Evolutionary conservation across 169 alveolate genomes (phyloP), one percentile per base, ranked within the genome.

Genomic region (Cryptosporidium xiaoi): DNA sequence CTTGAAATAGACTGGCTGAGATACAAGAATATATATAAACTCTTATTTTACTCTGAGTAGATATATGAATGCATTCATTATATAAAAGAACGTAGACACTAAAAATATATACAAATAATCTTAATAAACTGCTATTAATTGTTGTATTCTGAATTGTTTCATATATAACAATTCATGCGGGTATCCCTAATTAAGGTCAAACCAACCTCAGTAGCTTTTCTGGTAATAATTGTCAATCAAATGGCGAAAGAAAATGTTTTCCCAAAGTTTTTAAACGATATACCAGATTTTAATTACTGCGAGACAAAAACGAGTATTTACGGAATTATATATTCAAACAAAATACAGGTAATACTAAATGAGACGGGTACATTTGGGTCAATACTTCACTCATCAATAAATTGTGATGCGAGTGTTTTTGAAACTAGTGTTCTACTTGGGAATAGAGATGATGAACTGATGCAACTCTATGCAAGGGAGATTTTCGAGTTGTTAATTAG

Each of bases 351-450:
- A n/a, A 31, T 77, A 8, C 50, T 77, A 40, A 77, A 31, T 44
- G 87, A 77, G 24, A 31, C 71, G n/a, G 87, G 51, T 18, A 77
- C 87, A 6, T 77, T 77, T 24, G 87, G 87, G 27, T 56, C 87
- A 60, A 40, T 77, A 3, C 2, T 60, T 33, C 51, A 62, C 15
- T 24, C 34, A 3, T 77, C 87, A 8, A 60, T 36, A 34, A 71
- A 77, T 24, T 10, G 64, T 20, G 20, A 20, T 20, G 71, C 50
- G n/a, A 29, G 44, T 1, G 27, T 77, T n/a, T 56, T 31, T 20
- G 71, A 77, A 12, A 56, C 51, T n/a, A 46, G 44, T 20, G 50
- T 77, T 44, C 71, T 77, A n/a, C 36, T 77, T 8, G 87, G 87
- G 3, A 51, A 56, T 18, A 33, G 87, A 31, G 66, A 46, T 13